Percentiles rank a stretch among this genome's conserved stretches.
Evolutionary conservation across 495 filamentous ascomycete genomes (phyloP).

Genomic region (Penicillium antarcticum): DNA sequence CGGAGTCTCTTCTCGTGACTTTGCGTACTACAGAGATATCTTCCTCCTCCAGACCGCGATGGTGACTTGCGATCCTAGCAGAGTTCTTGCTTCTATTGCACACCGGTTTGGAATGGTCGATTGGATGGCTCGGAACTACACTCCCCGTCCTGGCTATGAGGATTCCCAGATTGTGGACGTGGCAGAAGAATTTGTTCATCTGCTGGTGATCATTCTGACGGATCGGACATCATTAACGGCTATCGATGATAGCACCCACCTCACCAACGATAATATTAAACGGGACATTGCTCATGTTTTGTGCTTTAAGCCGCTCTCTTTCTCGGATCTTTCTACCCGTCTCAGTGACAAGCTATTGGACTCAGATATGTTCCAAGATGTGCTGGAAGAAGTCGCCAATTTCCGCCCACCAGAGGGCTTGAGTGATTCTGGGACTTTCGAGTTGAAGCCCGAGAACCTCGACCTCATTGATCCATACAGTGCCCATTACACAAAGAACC

Average conservation of each 20-base stretch:
- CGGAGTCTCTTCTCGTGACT: constrained; percentile 80
- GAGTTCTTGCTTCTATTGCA: constrained; percentile 84
- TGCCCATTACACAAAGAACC: constrained; percentile 92
- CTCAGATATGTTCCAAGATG: constrained; percentile 81
- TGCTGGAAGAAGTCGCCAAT: constrained; percentile 83
- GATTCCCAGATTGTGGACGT: constrained; percentile 85
- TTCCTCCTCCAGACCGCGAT: constrained; percentile 89
- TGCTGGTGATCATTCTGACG: constrained; percentile 85
- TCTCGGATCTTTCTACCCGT: constrained; percentile 79
- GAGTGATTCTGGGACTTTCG: constrained; percentile 89
- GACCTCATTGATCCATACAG: constrained; percentile 91
- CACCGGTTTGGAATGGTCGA: constrained; percentile 84
- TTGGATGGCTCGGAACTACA: constrained; percentile 85
- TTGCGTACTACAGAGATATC: constrained; percentile 91
- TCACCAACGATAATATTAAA: constrained; percentile 68
- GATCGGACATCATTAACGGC: constrained; percentile 80
- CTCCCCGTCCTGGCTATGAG: constrained; percentile 67
- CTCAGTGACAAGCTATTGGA: constrained; percentile 52
- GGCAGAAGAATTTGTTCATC: constrained; percentile 90
- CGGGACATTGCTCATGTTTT: constrained; percentile 90
- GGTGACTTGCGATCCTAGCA: constrained; percentile 77
- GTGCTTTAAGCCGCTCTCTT: constrained; percentile 93
- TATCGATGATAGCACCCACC: constrained; percentile 59
- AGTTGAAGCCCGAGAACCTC: constrained; percentile 79
- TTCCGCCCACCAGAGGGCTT: constrained; percentile 90